These are phyloP conservation scores for Fusarium sp. DNA, from an alignment of 2,329 filamentous ascomycete genomes.

Conservation along the genomic window DNA sequence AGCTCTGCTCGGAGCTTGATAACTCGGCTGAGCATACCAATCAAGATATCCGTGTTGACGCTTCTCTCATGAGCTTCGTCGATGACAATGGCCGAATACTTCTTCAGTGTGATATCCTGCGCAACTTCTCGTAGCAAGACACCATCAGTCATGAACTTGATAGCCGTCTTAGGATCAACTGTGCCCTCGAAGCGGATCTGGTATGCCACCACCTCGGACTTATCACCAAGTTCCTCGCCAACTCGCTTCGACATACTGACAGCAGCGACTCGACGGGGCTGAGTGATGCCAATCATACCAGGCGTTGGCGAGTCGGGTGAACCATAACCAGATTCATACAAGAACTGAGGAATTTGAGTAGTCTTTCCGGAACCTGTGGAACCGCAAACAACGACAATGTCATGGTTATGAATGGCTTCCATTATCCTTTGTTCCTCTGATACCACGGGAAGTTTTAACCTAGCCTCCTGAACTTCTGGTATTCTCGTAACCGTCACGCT, in stretches of 20 bases:
- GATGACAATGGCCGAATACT: constrained; percentile 94
- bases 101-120: constrained; percentile 85
- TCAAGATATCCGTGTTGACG: constrained; percentile 97
- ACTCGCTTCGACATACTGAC: constrained; percentile 98
- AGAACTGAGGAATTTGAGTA: constrained; percentile 94
- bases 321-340: constrained; percentile 94
- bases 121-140: constrained; percentile 91
- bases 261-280: constrained; percentile 92
- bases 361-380: constrained; percentile 98
- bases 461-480: constrained; percentile 79
- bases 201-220: constrained; percentile 83
- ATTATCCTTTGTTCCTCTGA: constrained; percentile 97
- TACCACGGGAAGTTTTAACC: constrained; percentile 86
- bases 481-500: constrained; percentile 77
- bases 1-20: constrained; percentile 84
- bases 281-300: constrained; percentile 94
- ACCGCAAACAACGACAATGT: constrained; percentile 91
- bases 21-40: constrained; percentile 94
- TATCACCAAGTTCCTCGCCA: constrained; percentile 81
- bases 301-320: constrained; percentile 80
- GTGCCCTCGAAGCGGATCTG: constrained; percentile 96
- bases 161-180: constrained; percentile 79
- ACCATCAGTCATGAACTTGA: constrained; percentile 99
- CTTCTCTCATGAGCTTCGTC: constrained; percentile 98
- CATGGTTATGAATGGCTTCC: constrained; percentile 94